These are phyloP conservation scores for Hirschfeldia incana DNA, from an alignment of 345 rosid species.

Conservation along the genomic window DNA sequence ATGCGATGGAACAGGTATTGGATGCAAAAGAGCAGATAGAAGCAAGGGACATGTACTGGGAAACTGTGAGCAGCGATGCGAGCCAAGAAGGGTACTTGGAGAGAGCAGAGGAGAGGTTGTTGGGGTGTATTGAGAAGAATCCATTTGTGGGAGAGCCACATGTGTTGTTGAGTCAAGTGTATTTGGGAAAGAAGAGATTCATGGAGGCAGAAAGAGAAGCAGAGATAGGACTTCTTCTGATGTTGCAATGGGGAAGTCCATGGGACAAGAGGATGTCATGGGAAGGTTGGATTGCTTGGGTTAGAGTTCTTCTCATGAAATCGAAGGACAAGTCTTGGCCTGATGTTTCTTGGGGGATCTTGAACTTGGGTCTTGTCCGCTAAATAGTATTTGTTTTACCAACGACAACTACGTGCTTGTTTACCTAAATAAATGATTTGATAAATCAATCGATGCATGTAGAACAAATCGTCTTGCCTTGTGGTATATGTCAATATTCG, in stretches of 20 bases:
- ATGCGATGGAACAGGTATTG: conserved; percentile 43
- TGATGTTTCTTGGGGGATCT: conserved; percentile 71
- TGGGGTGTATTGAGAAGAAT: conserved; percentile 59
- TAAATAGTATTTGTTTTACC: conserved; percentile 23
- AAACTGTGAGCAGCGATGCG: conserved; percentile 58
- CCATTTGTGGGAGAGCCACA: conserved; percentile 84
- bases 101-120: conserved; percentile 52
- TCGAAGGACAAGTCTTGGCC: conserved; percentile 88
- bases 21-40: conserved; percentile 56
- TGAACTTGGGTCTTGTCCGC: conserved; percentile 74
- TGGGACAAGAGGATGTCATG: conserved; percentile 95
- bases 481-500: neutral
- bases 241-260: conserved; percentile 90
- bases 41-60: conserved; percentile 77
- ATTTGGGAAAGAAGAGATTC: conserved; percentile 56
- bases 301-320: conserved; percentile 72
- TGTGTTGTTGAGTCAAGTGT: conserved; percentile 69
- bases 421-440: neutral
- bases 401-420: neutral
- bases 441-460: conserved; percentile 4
- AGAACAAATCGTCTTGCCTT: neutral
- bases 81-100: conserved; percentile 49
- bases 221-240: conserved; percentile 59
- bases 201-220: conserved; percentile 71
- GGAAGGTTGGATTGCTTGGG: conserved; percentile 98